phyloP scores from a whole-genome alignment of 495 filamentous ascomycete genomes.

The Schizothecium vesticola region DNA sequence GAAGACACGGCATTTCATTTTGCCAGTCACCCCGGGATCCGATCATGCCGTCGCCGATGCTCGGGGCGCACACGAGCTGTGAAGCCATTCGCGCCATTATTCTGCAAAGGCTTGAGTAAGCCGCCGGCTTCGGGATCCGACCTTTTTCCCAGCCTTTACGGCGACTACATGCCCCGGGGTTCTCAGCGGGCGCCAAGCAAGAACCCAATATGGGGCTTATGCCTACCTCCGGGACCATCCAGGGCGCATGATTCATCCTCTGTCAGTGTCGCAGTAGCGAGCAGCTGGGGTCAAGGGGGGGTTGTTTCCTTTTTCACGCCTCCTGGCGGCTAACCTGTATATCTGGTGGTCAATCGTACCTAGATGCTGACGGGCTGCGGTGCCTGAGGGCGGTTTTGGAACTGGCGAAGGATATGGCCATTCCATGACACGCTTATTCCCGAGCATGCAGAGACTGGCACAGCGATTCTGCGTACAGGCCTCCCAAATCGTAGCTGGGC shows the following conservation, averaged over 20 bases:
- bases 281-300: too few species aligned
- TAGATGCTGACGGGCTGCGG: too few species aligned
- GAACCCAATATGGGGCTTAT: not conserved
- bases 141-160: not conserved
- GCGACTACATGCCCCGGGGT: not conserved
- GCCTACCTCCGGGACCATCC: not conserved
- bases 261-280: not conserved
- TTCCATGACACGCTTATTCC: too few species aligned
- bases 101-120: not conserved
- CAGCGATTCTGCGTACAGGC: not conserved
- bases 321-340: too few species aligned
- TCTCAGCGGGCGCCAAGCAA: not conserved
- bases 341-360: too few species aligned
- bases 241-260: not conserved
- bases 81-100: not conserved
- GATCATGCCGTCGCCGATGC: not conserved
- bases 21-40: not conserved
- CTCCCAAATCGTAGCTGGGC: too few species aligned
- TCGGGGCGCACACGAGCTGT: not conserved
- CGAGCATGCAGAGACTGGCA: too few species aligned
- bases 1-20: not conserved
- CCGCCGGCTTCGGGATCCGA: not conserved
- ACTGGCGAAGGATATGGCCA: too few species aligned
- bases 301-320: too few species aligned
- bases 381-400: too few species aligned